These are phyloP conservation scores for Pseudoperonospora humuli DNA, from an alignment of 352 stramenopile genomes.

Conservation along the genomic window DNA sequence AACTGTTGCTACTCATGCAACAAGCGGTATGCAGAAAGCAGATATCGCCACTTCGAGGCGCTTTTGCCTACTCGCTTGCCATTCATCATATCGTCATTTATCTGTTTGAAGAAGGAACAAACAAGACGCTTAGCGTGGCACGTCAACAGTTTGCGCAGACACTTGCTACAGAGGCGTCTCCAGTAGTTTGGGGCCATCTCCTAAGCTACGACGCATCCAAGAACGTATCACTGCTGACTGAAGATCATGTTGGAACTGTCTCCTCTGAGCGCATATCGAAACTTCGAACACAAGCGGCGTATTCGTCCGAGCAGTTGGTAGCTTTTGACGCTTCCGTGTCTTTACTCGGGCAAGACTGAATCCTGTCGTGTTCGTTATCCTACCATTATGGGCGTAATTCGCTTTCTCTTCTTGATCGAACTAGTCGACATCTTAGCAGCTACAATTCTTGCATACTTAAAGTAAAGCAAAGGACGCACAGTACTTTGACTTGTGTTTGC, in stretches of 20 bases:
- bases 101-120: conserved; percentile 29
- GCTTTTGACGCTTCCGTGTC: conserved; percentile 23
- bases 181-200: conserved; percentile 42
- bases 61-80: conserved; percentile 52
- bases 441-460: conserved; percentile 42
- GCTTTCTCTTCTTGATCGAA: conserved; percentile 26
- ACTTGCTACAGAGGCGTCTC: conserved; percentile 22
- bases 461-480: conserved; percentile 59
- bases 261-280: conserved; percentile 12
- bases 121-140: conserved; percentile 28
- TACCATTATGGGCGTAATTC: conserved; percentile 27
- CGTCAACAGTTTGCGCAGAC: conserved; percentile 45
- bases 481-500: conserved; percentile 38
- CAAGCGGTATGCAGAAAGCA: conserved; percentile 31
- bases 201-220: conserved; percentile 34
- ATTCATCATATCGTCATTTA: conserved; percentile 55
- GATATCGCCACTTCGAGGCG: conserved; percentile 26
- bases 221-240: conserved; percentile 1
- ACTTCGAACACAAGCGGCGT: conserved; percentile 23
- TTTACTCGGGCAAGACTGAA: conserved; percentile 5
- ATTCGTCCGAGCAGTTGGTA: conserved; percentile 20
- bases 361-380: conserved; percentile 4
- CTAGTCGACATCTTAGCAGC: neutral
- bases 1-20: conserved; percentile 41
- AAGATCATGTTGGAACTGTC: conserved; percentile 1